Percentiles rank a stretch among this genome's conserved stretches.
Conservation (phyloP, 176 grass and related monocot genomes). For the Oryza australiensis region DNA sequence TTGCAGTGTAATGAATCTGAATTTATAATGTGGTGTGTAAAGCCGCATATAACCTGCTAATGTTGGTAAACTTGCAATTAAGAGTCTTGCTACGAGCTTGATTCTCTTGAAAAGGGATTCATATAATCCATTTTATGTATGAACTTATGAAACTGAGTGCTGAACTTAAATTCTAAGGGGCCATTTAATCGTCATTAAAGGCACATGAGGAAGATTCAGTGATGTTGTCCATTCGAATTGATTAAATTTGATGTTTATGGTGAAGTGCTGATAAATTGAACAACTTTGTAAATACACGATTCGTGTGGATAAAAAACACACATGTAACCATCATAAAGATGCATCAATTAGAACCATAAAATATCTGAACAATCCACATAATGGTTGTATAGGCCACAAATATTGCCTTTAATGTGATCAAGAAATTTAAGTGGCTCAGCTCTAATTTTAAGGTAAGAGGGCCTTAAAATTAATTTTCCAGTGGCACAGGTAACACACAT, state of each 20-base stretch:
- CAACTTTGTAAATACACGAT: background rate
- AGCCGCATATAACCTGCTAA: too few relatives aligned
- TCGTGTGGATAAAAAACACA: background rate
- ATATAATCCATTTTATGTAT: background rate
- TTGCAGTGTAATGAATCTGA: too few relatives aligned
- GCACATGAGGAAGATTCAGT: background rate
- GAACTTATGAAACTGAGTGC: background rate
- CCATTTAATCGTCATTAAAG: background rate
- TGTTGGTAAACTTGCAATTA: too few relatives aligned
- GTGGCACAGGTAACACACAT: too few relatives aligned
- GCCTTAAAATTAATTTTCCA: too few relatives aligned
- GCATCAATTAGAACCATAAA: too few relatives aligned
- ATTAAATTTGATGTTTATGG: background rate
- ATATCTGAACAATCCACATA: too few relatives aligned
- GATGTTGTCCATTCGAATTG: background rate
- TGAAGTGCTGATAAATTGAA: background rate
- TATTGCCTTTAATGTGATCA: too few relatives aligned
- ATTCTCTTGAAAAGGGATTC: background rate
- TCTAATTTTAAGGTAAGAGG: background rate
- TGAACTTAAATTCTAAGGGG: background rate
- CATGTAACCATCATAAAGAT: background rate
- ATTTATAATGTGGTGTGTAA: too few relatives aligned
- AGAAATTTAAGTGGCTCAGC: background rate
- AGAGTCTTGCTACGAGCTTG: background rate
- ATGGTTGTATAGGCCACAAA: too few relatives aligned